A percentile compares a stretch with the other conserved stretches of the same genome.
phyloP scores from a whole-genome alignment of 2,329 filamentous ascomycete genomes.

The Epichloe uncinata region DNA sequence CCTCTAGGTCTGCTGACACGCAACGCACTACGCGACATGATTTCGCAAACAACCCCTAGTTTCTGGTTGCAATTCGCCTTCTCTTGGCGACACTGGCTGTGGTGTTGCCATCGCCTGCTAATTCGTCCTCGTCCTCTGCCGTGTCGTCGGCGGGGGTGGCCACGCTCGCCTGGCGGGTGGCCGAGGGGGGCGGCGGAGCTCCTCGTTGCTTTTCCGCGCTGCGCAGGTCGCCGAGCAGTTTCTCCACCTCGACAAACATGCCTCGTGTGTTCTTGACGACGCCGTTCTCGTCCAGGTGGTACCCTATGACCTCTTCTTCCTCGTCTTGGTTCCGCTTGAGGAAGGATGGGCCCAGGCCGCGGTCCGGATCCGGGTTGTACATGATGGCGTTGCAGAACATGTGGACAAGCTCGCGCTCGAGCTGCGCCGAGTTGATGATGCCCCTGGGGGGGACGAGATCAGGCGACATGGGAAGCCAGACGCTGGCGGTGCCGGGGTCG shows the following conservation, averaged over 20 bases:
- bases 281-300: conserved; percentile 66
- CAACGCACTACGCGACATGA: neutral
- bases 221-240: conserved; percentile 61
- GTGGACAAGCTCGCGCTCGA: conserved; percentile 85
- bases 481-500: conserved; percentile 40
- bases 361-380: conserved; percentile 80
- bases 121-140: conserved; percentile 36
- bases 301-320: conserved; percentile 38
- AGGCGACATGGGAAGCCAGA: conserved; percentile 55
- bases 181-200: conserved; percentile 19
- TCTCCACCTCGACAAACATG: conserved; percentile 83
- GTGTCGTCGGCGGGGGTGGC: conserved; percentile 31
- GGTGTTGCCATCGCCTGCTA: conserved; percentile 27
- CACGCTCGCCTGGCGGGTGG: conserved; percentile 23
- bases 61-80: conserved; percentile 22
- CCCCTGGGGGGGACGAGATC: conserved; percentile 71
- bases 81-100: conserved; percentile 21
- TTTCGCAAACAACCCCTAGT: conserved; percentile 12
- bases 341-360: conserved; percentile 54
- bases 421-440: conserved; percentile 84
- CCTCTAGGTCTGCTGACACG: neutral
- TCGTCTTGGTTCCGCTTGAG: conserved; percentile 30
- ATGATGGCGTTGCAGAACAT: conserved; percentile 98
- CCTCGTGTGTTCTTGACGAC: conserved; percentile 77
- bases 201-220: conserved; percentile 50